Base-by-base conservation (phyloP, 1,284 basidiomycete species). In the Trichosporon faecale region DNA sequence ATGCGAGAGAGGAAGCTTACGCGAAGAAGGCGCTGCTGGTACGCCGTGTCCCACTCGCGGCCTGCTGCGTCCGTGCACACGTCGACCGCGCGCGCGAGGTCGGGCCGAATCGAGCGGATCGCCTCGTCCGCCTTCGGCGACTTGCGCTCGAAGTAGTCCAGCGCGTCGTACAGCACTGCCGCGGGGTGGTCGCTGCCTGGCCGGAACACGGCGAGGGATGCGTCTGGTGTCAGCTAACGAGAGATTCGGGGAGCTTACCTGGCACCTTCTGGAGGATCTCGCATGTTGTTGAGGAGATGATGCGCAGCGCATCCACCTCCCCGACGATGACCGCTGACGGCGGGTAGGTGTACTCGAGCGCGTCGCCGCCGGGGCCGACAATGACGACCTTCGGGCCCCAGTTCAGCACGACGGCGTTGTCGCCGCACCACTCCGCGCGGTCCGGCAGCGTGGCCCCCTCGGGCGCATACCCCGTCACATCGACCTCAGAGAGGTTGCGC, bases 181-280 rank as follows among this genome's bases (percentile, higher is more conserved):
- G 95, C 90, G 0, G 94, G 91, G 14, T 94, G 91, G 0, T 91
- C 92, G 7, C 95, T 98, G 8, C 95, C 95, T 9, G 95, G 96
- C 31, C 89, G 88, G 81, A 98, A 97, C 55, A 95, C 90, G 3
- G 91, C 91, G 29, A 92, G 84, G 0, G 90, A 89, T 0, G 92
- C 89, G 49, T 87, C 91, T 92, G 77, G 0, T 37, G 25, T 70
- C 21, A 72, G 64, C 35, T 40, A 16, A 1, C 16, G 0, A 31
- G 5, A 4, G 35, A 16, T 60, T 52, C 5, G 73, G 1, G 6
- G 3, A 67, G 49, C 67, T 70, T 77, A 93, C 92, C 85, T 23
- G 94, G 92, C 3, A 98, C 95, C 84, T 96, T 97, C 78, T 98
- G 94, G 4, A 99, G 85, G 71, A 98, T 89, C 76, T 98, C 95